phyloP scores from a whole-genome alignment of 805 yeast species.

The Monosporozyma aquatica region DNA sequence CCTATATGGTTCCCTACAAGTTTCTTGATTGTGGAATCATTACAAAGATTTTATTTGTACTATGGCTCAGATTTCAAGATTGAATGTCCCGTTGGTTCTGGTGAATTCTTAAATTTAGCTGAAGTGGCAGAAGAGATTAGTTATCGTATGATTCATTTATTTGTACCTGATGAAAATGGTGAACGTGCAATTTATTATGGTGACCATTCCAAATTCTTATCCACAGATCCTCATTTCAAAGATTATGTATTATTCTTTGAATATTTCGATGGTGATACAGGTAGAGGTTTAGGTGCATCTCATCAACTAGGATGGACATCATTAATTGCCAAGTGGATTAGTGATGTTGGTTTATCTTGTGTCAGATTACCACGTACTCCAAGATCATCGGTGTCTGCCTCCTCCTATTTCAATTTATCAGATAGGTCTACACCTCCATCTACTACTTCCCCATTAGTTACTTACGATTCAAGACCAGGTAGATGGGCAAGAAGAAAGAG shows the following conservation, averaged over 20 bases:
- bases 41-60: constrained; percentile 79
- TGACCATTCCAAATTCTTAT: constrained; percentile 46
- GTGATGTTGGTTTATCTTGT: constrained; percentile 71
- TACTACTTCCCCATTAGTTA: constrained; percentile 4
- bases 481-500: constrained; percentile 56
- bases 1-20: constrained; percentile 96
- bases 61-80: constrained; percentile 81
- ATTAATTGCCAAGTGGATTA: constrained; percentile 83
- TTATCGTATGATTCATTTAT: constrained; percentile 73
- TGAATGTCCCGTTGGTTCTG: constrained; percentile 86
- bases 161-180: constrained; percentile 58
- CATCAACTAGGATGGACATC: constrained; percentile 98
- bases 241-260: constrained; percentile 77
- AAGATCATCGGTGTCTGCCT: constrained; percentile 20
- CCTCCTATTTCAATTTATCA: constrained; percentile 1
- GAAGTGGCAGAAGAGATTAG: constrained; percentile 88
- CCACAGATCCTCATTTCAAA: constrained; percentile 59
- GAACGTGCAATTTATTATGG: constrained; percentile 76
- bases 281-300: constrained; percentile 86
- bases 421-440: constrained; percentile 9
- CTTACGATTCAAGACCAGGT: constrained; percentile 35
- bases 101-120: constrained; percentile 66
- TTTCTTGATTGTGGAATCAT: constrained; percentile 74
- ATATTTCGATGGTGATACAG: constrained; percentile 90
- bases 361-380: constrained; percentile 25